A percentile compares a stretch with the other conserved stretches of the same genome.
These are phyloP conservation scores for Colletotrichum gigasporum DNA, from an alignment of 2,329 filamentous ascomycete genomes.

Conservation along the genomic window DNA sequence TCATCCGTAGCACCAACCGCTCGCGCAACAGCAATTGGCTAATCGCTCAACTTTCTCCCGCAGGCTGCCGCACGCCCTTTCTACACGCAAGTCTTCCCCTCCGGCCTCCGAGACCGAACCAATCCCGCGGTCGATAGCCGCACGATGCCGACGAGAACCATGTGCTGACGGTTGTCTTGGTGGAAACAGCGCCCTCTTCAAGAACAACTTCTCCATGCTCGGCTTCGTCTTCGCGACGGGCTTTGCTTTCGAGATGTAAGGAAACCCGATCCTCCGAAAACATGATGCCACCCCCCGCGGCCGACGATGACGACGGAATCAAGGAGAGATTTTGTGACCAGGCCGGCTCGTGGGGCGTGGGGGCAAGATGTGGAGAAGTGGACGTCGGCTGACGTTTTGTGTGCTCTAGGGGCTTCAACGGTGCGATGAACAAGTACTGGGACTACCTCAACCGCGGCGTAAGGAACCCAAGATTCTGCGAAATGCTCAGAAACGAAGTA, in stretches of 20 bases:
- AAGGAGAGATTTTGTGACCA: not conserved
- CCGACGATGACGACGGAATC: not conserved
- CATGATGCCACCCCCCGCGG: not conserved
- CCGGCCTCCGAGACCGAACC: not conserved
- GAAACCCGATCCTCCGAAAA: not conserved
- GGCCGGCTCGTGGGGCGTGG: not conserved
- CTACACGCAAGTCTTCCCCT: conserved; percentile 49
- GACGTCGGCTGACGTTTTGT: conserved; percentile 6
- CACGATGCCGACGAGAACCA: not conserved
- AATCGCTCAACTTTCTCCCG: conserved; percentile 43
- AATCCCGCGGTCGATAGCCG: not conserved
- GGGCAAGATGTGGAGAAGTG: not conserved
- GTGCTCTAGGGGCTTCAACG: conserved; percentile 79
- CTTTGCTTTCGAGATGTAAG: conserved; percentile 95
- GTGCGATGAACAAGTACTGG: conserved; percentile 85
- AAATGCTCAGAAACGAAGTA: not conserved
- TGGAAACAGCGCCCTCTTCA: conserved; percentile 77
- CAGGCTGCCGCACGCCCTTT: conserved; percentile 47
- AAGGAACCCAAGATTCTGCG: conserved; percentile 55
- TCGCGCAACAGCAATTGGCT: conserved; percentile 36
- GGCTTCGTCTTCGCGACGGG: conserved; percentile 85
- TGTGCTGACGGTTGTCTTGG: conserved; percentile 5
- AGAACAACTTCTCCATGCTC: conserved; percentile 89
- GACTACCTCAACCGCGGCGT: conserved; percentile 91
- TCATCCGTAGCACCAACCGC: not conserved